Conservation (phyloP, 345 rosid species). For the Crucihimalaya himalaica region DNA sequence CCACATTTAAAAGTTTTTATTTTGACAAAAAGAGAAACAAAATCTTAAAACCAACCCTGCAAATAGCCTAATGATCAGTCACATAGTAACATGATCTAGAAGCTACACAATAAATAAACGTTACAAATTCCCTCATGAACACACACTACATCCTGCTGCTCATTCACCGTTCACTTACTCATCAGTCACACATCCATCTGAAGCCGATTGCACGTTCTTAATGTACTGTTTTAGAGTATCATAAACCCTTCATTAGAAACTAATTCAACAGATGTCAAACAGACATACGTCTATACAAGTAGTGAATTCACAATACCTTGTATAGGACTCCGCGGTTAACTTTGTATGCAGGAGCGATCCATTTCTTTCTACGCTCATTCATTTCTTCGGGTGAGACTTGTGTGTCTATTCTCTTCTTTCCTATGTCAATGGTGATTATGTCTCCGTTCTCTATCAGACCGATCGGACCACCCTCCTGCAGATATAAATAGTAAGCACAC, state of each 20-base stretch:
- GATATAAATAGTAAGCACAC: neutral
- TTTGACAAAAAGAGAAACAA: constrained; percentile 1
- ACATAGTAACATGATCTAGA: neutral
- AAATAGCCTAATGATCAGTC: constrained; percentile 18
- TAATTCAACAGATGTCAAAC: constrained; percentile 20
- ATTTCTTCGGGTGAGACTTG: constrained; percentile 61
- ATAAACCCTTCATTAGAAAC: neutral
- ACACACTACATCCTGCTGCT: constrained; percentile 57
- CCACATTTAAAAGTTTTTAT: neutral
- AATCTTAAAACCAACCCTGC: neutral
- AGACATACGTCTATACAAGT: neutral
- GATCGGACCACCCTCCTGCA: constrained; percentile 97
- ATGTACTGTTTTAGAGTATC: constrained; percentile 64
- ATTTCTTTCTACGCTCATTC: constrained; percentile 66
- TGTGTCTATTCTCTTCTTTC: constrained; percentile 72
- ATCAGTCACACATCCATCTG: constrained; percentile 90
- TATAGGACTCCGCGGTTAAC: constrained; percentile 69
- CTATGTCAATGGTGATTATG: constrained; percentile 68
- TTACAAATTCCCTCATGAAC: constrained; percentile 60
- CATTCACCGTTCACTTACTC: constrained; percentile 49
- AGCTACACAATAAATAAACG: constrained; percentile 62
- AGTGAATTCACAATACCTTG: constrained; percentile 54
- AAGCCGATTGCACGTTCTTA: constrained; percentile 86
- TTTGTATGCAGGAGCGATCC: constrained; percentile 79
- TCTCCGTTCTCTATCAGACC: constrained; percentile 84